Percentiles rank a stretch among this genome's conserved stretches.
Conservation (phyloP, 1,284 basidiomycete genomes). For the Fomitopsis betulina region DNA sequence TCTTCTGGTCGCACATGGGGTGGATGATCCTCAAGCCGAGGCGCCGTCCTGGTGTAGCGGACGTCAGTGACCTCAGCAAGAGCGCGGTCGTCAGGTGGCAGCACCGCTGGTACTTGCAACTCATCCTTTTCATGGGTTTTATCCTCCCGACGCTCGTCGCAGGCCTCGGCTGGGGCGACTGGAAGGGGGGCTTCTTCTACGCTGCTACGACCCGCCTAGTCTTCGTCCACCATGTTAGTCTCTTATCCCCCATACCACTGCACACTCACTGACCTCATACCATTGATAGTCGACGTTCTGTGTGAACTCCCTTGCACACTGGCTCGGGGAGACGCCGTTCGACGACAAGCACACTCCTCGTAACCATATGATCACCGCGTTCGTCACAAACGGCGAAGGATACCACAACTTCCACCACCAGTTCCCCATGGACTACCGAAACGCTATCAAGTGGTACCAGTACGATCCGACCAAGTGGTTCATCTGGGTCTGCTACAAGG, state of each 20-base stretch:
- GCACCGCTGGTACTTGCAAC: slow-evolving; percentile 72
- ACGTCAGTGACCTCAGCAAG: slow-evolving; percentile 80
- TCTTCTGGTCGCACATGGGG: slow-evolving; percentile 79
- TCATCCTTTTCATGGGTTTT: slow-evolving; percentile 75
- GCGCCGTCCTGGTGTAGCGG: slow-evolving; percentile 82
- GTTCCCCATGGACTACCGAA: slow-evolving; percentile 93
- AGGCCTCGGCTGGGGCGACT: slow-evolving; percentile 82
- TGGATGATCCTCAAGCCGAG: slow-evolving; percentile 95
- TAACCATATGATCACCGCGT: slow-evolving; percentile 84
- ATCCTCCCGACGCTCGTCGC: slow-evolving; percentile 74
- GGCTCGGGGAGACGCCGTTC: slow-evolving; percentile 88
- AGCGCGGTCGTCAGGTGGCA: slow-evolving; percentile 84
- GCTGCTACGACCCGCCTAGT: slow-evolving; percentile 79
- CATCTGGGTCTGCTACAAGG: slow-evolving; percentile 59
- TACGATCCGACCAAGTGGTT: slow-evolving; percentile 93
- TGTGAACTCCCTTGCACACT: slow-evolving; percentile 93
- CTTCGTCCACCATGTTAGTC: slow-evolving; percentile 86
- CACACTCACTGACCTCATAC: neutral
- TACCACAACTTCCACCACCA: slow-evolving; percentile 98
- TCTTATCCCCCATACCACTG: neutral
- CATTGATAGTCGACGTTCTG: slow-evolving; percentile 80
- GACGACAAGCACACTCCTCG: slow-evolving; percentile 95
- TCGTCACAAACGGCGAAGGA: slow-evolving; percentile 88
- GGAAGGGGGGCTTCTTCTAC: slow-evolving; percentile 80
- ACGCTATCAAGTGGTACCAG: slow-evolving; percentile 91